phyloP scores from a whole-genome alignment of 2,329 filamentous ascomycete species.

The Sclerotinia sclerotiorum region DNA sequence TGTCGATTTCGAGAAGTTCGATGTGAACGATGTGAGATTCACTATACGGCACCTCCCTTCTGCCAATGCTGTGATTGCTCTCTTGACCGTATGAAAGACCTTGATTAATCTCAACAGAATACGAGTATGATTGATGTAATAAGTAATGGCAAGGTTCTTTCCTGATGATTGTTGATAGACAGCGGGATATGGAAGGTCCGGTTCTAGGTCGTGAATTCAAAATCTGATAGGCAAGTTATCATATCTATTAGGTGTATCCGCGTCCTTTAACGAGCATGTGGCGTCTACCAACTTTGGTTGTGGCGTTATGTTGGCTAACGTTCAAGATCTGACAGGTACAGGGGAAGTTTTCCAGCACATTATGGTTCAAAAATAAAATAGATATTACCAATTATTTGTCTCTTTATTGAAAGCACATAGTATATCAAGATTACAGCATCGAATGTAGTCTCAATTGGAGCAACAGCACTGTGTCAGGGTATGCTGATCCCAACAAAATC shows the following conservation, averaged over 20 bases:
- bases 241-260: background rate
- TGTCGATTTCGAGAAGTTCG: constrained; percentile 3
- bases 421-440: background rate
- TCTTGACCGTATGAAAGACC: background rate
- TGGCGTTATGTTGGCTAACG: background rate
- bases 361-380: background rate
- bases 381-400: background rate
- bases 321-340: background rate
- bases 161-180: background rate
- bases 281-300: background rate
- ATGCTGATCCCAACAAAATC: background rate
- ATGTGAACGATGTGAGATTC: background rate
- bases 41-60: background rate
- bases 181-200: constrained; percentile 9
- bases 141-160: constrained; percentile 1
- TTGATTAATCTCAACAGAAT: background rate
- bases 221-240: constrained; percentile 1
- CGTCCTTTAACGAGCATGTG: background rate
- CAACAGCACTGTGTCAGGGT: too few relatives aligned
- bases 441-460: background rate
- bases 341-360: background rate
- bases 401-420: background rate
- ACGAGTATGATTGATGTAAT: background rate
- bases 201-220: background rate
- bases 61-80: background rate